Conservation (phyloP, 768 basidiomycete species). For the Tulasnella sp. region DNA sequence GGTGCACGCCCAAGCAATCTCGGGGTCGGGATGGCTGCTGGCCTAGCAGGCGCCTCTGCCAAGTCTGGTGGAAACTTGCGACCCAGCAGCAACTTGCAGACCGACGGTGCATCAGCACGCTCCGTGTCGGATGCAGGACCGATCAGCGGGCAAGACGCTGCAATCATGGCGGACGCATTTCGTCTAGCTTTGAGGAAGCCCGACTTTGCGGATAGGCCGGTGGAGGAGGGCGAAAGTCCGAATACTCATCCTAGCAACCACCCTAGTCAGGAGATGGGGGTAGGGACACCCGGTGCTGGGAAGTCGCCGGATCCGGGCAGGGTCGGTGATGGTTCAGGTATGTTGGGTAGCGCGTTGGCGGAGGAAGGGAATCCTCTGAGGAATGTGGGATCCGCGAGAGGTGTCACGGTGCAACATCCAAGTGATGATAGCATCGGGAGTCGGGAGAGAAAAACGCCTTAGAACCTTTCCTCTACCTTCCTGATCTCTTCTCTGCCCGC, state of each 20-base stretch:
- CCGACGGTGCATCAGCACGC: conserved; percentile 62
- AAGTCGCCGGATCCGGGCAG: not conserved
- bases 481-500: not conserved
- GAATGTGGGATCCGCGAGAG: conserved; percentile 70
- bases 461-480: not conserved
- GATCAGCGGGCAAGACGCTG: conserved; percentile 76
- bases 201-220: conserved; percentile 59
- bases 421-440: not conserved
- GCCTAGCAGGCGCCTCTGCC: conserved; percentile 31
- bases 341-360: conserved; percentile 64
- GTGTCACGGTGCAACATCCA: conserved; percentile 43
- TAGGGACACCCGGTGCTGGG: conserved; percentile 21
- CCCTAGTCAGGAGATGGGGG: conserved; percentile 25
- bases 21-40: conserved; percentile 20
- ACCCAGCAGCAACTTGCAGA: not conserved
- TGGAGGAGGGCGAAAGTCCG: conserved; percentile 61
- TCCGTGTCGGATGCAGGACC: conserved; percentile 52
- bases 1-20: not conserved
- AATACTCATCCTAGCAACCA: conserved; percentile 29
- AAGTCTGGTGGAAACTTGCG: conserved; percentile 31
- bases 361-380: conserved; percentile 85
- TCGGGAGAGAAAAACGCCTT: not conserved
- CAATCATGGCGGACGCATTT: conserved; percentile 89
- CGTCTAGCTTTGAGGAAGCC: conserved; percentile 80
- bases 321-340: conserved; percentile 19